Evolutionary conservation across 768 basidiomycete species (phyloP), one percentile per base, ranked within the genome.

Genomic region (Postia placenta): DNA sequence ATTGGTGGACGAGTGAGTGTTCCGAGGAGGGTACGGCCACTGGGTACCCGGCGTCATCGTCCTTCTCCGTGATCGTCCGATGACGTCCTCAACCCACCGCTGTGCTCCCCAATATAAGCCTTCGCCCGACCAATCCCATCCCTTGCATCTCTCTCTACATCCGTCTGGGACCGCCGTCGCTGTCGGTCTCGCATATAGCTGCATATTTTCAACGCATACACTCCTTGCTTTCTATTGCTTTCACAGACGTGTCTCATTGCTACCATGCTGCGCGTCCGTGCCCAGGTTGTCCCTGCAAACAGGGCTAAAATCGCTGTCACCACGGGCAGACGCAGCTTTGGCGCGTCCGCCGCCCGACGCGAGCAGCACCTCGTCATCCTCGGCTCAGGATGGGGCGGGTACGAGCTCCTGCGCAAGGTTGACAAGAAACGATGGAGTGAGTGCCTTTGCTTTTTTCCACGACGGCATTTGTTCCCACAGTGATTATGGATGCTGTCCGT

Each of bases 381-480:
- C 5, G 86, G 85, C 7, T 86, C 84, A 9, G 86, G 86, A 20
- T 88, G 85, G 86, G 85, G 83, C 49, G 86, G 86, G 0, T 87
- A 87, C 56, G 81, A 81, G 51, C 67, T 88, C 12, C 69, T 87
- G 20, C 69, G 80, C 30, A 74, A 75, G 2, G 67, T 88, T 1
- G 82, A 88, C 64, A 87, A 83, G 65, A 81, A 80, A 53, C 75
- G 76, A 45, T 87, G 83, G 80, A 74, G 85, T 85, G 36, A 52
- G 76, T 66, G 14, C 19, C 23, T 19, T 9, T 22, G 19, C 30
- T 45, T 19, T 30, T 15, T 12, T 26, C 11, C n/a, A 14, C 15
- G 42, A 22, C 42, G 12, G 3, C 26, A 25, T 20, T n/a, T n/a
- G 14, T n/a, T 7, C 3, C 5, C 42, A 26, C 30, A 7, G 30